Conservation (phyloP, 163 green algal species). For the Prototheca cutis region DNA sequence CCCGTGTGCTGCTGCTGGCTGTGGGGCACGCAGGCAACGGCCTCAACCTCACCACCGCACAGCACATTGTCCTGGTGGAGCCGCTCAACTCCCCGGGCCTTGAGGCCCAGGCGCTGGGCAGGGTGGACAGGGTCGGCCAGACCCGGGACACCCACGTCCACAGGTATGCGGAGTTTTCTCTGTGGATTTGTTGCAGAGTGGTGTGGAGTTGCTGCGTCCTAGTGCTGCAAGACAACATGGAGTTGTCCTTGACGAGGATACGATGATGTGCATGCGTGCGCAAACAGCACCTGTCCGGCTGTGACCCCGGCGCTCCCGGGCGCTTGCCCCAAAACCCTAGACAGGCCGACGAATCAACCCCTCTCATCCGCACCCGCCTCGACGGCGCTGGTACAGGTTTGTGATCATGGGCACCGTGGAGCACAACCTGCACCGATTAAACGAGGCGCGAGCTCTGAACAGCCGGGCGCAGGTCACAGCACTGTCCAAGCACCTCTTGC, state of each 20-base stretch:
- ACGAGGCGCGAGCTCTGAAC: conserved; percentile 4
- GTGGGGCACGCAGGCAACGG: conserved; percentile 63
- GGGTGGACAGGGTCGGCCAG: conserved; percentile 88
- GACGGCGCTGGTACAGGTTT: conserved; percentile 56
- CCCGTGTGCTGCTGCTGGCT: conserved; percentile 65
- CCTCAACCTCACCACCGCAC: conserved; percentile 82
- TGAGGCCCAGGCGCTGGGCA: conserved; percentile 77
- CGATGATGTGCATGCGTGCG: too few relatives aligned
- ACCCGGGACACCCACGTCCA: conserved; percentile 50
- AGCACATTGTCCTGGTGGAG: conserved; percentile 88
- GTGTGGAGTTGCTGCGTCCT: neutral
- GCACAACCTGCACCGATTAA: conserved; percentile 65
- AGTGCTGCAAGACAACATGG: too few relatives aligned
- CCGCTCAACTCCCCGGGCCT: conserved; percentile 66
- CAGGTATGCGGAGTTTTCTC: conserved; percentile 15
- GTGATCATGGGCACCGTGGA: conserved; percentile 64
- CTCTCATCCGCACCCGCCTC: too few relatives aligned
- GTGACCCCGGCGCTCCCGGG: too few relatives aligned
- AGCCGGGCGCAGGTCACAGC: conserved; percentile 8
- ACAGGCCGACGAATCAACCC: too few relatives aligned
- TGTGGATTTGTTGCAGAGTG: neutral
- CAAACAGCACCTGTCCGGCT: too few relatives aligned
- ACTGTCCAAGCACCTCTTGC: conserved; percentile 48
- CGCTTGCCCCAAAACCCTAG: neutral
- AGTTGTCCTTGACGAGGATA: too few relatives aligned